Evolutionary conservation across 2,329 filamentous ascomycete genomes (phyloP).

Genomic region (Penicillium vulpinum): DNA sequence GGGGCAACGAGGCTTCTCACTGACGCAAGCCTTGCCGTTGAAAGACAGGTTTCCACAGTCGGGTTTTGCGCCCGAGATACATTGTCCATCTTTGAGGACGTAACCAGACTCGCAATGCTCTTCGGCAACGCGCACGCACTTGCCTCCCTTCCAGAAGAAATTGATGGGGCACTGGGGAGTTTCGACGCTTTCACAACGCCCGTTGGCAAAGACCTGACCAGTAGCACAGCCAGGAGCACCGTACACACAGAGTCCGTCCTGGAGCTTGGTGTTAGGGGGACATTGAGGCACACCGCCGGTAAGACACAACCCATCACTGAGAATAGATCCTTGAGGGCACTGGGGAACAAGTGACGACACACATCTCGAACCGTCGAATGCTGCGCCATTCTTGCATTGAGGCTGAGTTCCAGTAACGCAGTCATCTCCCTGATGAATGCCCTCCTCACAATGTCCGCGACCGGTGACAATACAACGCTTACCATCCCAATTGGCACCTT

Average conservation of each 20-base stretch:
- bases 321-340: background rate
- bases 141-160: background rate
- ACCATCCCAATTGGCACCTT: conserved; percentile 3
- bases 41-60: background rate
- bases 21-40: background rate
- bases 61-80: background rate
- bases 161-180: background rate
- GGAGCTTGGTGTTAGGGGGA: conserved; percentile 2
- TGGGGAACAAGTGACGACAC: background rate
- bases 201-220: background rate
- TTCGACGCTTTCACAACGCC: background rate
- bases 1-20: background rate
- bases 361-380: background rate
- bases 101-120: background rate
- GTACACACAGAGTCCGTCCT: conserved; percentile 3
- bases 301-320: conserved; percentile 1
- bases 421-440: background rate
- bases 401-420: conserved; percentile 2
- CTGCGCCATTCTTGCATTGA: background rate
- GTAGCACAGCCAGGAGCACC: background rate
- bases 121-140: background rate
- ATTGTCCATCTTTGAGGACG: background rate
- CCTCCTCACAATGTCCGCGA: background rate
- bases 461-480: background rate
- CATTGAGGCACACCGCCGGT: background rate